Percentiles rank a stretch among this genome's conserved stretches.
Evolutionary conservation across 192 early-diverging fungal species (phyloP).

Genomic region (Backusella luteola): DNA sequence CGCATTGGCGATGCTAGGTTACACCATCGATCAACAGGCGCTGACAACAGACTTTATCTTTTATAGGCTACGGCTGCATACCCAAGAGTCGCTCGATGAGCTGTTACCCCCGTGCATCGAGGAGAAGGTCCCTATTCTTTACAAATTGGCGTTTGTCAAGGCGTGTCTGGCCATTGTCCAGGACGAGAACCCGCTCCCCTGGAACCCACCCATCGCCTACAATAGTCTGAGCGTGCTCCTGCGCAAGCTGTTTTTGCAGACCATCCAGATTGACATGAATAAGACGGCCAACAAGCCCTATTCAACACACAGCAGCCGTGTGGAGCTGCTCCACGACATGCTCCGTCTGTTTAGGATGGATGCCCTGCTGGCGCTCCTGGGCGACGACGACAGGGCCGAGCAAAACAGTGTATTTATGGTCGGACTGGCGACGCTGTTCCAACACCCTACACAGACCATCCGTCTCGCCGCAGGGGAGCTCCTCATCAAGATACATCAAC

Average conservation of each 20-base stretch:
- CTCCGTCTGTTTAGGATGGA: slow-evolving; percentile 69
- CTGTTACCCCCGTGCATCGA: slow-evolving; percentile 69
- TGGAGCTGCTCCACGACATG: slow-evolving; percentile 71
- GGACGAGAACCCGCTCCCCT: slow-evolving; percentile 60
- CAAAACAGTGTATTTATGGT: slow-evolving; percentile 70
- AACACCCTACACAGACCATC: slow-evolving; percentile 16
- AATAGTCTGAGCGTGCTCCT: slow-evolving; percentile 59
- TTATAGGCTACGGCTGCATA: slow-evolving; percentile 67
- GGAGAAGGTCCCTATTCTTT: slow-evolving; percentile 62
- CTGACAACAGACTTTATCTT: slow-evolving; percentile 70
- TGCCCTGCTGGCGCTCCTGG: slow-evolving; percentile 65
- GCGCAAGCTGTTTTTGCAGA: slow-evolving; percentile 60
- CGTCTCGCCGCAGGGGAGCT: slow-evolving; percentile 53
- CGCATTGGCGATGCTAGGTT: slow-evolving; percentile 37
- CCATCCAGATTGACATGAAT: slow-evolving; percentile 27
- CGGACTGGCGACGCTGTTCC: slow-evolving; percentile 53
- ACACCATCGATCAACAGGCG: slow-evolving; percentile 62
- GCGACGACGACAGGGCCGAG: slow-evolving; percentile 47
- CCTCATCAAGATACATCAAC: slow-evolving; percentile 66
- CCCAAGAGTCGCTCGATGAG: slow-evolving; percentile 61
- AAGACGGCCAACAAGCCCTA: slow-evolving; percentile 25
- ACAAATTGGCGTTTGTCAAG: slow-evolving; percentile 77
- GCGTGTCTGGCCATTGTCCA: slow-evolving; percentile 65
- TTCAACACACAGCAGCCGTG: slow-evolving; percentile 57
- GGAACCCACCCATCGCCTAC: slow-evolving; percentile 59